phyloP scores from a whole-genome alignment of 345 rosid genomes.

The Sonneratia alba region DNA sequence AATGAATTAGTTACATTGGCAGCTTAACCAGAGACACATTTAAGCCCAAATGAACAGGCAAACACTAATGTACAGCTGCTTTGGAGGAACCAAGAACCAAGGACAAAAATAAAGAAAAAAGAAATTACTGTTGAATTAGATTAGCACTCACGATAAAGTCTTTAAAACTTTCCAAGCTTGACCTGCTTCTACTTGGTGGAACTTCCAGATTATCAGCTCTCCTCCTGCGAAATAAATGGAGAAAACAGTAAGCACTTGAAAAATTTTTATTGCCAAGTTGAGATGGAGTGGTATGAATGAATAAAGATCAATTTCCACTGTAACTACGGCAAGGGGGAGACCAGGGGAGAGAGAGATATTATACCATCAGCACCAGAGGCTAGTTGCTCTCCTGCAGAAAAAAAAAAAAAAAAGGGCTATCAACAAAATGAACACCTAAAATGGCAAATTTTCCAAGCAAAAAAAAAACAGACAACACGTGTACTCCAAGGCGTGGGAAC shows the following conservation, averaged over 20 bases:
- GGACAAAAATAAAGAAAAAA: not conserved
- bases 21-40: not conserved
- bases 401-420: constrained; percentile 3
- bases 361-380: constrained; percentile 98
- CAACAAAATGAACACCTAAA: not conserved
- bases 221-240: constrained; percentile 49
- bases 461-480: not conserved
- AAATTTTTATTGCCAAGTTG: not conserved
- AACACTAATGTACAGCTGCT: not conserved
- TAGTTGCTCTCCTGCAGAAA: constrained; percentile 67
- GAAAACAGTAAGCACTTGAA: not conserved
- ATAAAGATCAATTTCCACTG: not conserved
- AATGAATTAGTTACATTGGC: not conserved
- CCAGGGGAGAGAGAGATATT: constrained; percentile 5
- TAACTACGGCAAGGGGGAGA: not conserved
- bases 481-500: not conserved
- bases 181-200: constrained; percentile 57
- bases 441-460: not conserved
- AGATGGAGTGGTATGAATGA: constrained; percentile 1
- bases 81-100: not conserved
- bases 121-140: constrained; percentile 1
- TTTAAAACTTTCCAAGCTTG: constrained; percentile 84
- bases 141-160: constrained; percentile 53
- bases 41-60: not conserved
- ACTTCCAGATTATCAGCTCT: constrained; percentile 83